phyloP scores from a whole-genome alignment of 1,139 yeast species.

The Sugiyamaella castrensis region DNA sequence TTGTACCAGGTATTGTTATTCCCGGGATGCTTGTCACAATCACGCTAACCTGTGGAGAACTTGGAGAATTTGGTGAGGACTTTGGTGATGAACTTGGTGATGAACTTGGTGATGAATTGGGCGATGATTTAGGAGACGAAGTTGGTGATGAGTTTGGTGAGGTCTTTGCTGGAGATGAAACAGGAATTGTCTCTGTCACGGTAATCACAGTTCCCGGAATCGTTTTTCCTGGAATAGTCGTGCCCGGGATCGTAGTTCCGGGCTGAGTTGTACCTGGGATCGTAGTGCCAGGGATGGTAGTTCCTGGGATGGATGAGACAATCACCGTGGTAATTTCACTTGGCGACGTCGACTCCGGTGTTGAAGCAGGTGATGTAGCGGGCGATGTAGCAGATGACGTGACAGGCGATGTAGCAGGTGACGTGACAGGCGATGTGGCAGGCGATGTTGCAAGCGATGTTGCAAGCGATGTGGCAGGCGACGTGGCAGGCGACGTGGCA shows the following conservation, averaged over 20 bases:
- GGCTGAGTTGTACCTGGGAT: constrained; percentile 23
- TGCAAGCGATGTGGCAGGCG: too few relatives aligned
- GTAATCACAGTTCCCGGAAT: constrained; percentile 11
- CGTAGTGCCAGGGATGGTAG: constrained; percentile 23
- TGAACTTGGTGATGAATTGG: not conserved
- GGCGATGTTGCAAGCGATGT: constrained; percentile 2
- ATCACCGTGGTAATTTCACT: constrained; percentile 16
- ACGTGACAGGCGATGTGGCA: constrained; percentile 6
- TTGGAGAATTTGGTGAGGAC: constrained; percentile 1
- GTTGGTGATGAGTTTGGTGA: constrained; percentile 1
- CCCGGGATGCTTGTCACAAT: not conserved
- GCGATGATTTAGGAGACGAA: constrained; percentile 1
- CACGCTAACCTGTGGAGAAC: constrained; percentile 1
- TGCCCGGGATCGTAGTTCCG: constrained; percentile 14
- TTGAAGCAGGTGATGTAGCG: constrained; percentile 1
- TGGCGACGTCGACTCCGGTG: constrained; percentile 1
- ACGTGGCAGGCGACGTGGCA: too few relatives aligned
- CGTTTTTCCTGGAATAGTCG: constrained; percentile 15
- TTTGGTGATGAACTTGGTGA: not conserved
- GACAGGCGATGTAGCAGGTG: constrained; percentile 3
- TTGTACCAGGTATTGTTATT: constrained; percentile 4
- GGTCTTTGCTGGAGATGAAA: not conserved
- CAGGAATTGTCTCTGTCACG: constrained; percentile 2
- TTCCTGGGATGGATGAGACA: constrained; percentile 20
- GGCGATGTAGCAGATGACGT: constrained; percentile 3